Evolutionary conservation across 495 filamentous ascomycete genomes (phyloP).

Genomic region (Penicillium crystallinum): DNA sequence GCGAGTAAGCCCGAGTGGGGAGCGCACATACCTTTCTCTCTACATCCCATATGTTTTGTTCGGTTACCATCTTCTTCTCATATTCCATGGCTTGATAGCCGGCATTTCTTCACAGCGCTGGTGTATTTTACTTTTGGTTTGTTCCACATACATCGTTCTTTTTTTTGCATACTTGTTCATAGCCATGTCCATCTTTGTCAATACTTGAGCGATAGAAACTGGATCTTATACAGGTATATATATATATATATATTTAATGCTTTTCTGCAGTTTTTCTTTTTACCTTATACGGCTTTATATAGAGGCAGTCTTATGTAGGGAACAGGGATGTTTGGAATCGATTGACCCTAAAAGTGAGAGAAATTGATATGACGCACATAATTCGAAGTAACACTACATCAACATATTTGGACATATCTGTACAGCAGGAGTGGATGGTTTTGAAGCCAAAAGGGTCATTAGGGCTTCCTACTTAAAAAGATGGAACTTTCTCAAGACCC

Average conservation of each 20-base stretch:
- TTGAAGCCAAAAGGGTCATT: too few species aligned
- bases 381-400: too few species aligned
- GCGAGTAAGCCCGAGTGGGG: background rate
- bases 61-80: background rate
- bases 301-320: background rate
- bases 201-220: constrained; percentile 5
- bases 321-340: too few species aligned
- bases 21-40: background rate
- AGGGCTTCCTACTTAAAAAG: too few species aligned
- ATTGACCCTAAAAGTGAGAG: too few species aligned
- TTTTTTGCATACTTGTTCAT: background rate
- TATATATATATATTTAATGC: background rate
- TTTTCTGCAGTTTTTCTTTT: background rate
- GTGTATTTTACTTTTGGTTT: background rate
- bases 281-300: background rate
- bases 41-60: background rate
- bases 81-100: background rate
- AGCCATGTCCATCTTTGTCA: constrained; percentile 2
- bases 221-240: too few species aligned
- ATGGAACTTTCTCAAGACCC: too few species aligned
- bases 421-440: too few species aligned
- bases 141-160: background rate
- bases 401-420: too few species aligned
- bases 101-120: background rate
- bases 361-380: too few species aligned